These are phyloP conservation scores for Laburnicola sp. DNA, from an alignment of 2,329 filamentous ascomycete species.

Conservation along the genomic window DNA sequence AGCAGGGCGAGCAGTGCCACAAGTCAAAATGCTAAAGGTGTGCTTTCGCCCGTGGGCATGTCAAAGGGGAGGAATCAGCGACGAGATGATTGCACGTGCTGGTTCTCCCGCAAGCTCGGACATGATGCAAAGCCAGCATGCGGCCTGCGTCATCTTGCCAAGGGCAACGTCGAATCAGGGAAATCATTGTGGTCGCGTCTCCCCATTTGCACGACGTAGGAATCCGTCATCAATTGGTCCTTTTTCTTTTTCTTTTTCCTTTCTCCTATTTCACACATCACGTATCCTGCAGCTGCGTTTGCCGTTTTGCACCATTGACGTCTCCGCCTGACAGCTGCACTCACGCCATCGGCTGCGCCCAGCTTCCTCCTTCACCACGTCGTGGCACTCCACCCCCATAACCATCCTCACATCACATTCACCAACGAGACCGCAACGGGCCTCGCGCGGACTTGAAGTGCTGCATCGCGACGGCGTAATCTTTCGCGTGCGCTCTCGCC, in stretches of 20 bases:
- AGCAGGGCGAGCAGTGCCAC: too few relatives aligned
- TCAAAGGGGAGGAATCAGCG: slow-evolving; percentile 7
- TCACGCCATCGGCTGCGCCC: slow-evolving; percentile 3
- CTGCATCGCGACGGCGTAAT: background rate
- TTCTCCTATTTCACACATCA: slow-evolving; percentile 1
- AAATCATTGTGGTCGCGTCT: too few relatives aligned
- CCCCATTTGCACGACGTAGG: background rate
- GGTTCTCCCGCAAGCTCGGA: background rate
- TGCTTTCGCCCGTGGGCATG: too few relatives aligned
- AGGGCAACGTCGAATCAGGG: slow-evolving; percentile 31
- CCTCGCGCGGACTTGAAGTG: too few relatives aligned
- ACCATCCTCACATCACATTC: background rate
- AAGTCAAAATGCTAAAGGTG: background rate
- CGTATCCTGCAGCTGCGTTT: background rate
- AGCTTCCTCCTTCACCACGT: background rate
- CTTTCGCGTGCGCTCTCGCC: background rate
- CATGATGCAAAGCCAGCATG: slow-evolving; percentile 8
- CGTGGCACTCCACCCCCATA: background rate
- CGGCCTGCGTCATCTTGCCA: slow-evolving; percentile 18
- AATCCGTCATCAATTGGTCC: background rate
- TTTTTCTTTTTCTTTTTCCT: background rate
- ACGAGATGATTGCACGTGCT: slow-evolving; percentile 7
- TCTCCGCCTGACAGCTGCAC: background rate
- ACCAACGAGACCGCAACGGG: background rate
- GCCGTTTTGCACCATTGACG: background rate